phyloP scores from a whole-genome alignment of 495 filamentous ascomycete genomes.

The Opeltia flavorubescens region DNA sequence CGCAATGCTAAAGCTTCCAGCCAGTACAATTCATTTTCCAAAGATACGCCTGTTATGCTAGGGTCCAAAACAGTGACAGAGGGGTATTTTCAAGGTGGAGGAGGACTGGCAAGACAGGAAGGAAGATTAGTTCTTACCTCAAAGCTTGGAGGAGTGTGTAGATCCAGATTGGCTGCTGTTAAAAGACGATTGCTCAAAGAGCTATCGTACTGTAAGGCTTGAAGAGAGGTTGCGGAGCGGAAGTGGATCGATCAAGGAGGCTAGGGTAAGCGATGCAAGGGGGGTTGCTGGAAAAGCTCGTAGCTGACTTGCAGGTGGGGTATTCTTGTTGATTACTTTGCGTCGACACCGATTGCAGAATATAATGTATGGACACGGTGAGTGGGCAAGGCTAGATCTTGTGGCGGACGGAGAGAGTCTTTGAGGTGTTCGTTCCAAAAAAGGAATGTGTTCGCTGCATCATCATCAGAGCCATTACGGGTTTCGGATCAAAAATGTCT shows the following conservation, averaged over 20 bases:
- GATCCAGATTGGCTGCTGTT: too few species aligned
- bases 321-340: too few species aligned
- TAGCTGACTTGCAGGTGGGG: not conserved
- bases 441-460: not conserved
- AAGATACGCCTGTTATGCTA: too few species aligned
- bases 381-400: not conserved
- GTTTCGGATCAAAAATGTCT: not conserved
- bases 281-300: not conserved
- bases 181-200: too few species aligned
- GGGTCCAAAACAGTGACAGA: too few species aligned
- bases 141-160: too few species aligned
- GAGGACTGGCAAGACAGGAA: too few species aligned
- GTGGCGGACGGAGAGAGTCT: not conserved
- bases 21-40: too few species aligned
- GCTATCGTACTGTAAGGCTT: not conserved
- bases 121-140: too few species aligned
- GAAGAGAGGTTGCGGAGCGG: not conserved
- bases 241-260: not conserved
- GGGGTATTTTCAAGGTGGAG: too few species aligned
- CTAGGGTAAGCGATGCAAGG: not conserved
- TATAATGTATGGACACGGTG: not conserved
- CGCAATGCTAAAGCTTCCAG: too few species aligned
- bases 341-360: not conserved
- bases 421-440: not conserved
- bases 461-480: not conserved